A percentile compares a stretch with the other conserved stretches of the same genome.
These are phyloP conservation scores for Cydonia oblonga DNA, from an alignment of 331 rosid genomes.

Conservation along the genomic window DNA sequence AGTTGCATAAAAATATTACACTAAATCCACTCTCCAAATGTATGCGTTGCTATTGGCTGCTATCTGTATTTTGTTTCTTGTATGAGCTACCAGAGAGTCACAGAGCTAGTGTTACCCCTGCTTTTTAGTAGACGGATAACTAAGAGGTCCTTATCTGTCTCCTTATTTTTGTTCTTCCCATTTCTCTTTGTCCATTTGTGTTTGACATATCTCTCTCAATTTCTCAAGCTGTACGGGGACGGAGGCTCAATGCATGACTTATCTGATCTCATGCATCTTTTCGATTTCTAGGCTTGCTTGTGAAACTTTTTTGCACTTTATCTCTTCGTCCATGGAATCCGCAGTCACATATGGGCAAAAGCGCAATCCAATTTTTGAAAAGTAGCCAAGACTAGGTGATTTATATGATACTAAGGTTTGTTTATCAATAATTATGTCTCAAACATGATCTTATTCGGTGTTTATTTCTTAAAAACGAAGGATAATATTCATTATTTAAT, in stretches of 20 bases:
- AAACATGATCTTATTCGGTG: background rate
- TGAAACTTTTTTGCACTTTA: conserved; percentile 4
- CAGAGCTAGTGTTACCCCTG: background rate
- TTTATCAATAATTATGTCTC: background rate
- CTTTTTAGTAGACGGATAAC: background rate
- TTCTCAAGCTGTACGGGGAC: background rate
- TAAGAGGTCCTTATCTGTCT: conserved; percentile 5
- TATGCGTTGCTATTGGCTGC: background rate
- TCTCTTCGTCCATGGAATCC: conserved; percentile 14
- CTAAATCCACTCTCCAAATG: background rate
- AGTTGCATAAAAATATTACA: background rate
- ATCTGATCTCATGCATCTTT: background rate
- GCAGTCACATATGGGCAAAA: background rate
- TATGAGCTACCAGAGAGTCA: background rate
- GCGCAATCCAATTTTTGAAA: background rate
- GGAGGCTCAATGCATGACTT: background rate
- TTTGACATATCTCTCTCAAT: conserved; percentile 10
- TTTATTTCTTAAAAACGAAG: background rate
- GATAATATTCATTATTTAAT: background rate
- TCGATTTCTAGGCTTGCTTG: conserved; percentile 3
- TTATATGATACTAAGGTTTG: background rate
- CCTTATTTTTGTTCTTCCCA: background rate
- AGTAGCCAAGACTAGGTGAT: background rate
- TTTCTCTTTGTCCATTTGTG: conserved; percentile 10
- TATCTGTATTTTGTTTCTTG: background rate